These are phyloP conservation scores for Circinella minor DNA, from an alignment of 371 early-diverging fungal genomes.

Conservation along the genomic window DNA sequence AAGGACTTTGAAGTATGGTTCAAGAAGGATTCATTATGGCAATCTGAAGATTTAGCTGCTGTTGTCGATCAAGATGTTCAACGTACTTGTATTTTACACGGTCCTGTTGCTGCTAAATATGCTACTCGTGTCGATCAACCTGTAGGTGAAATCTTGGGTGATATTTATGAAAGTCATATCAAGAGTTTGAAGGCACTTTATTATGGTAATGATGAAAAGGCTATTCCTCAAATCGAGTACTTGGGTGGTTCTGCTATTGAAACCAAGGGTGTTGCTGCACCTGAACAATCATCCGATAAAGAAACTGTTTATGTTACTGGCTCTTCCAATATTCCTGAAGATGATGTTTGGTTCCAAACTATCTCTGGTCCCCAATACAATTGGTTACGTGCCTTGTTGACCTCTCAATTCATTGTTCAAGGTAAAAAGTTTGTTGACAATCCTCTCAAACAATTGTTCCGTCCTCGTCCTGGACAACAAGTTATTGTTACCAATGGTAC, in stretches of 20 bases:
- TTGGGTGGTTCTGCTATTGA: constrained; percentile 68
- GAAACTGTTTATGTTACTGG: constrained; percentile 64
- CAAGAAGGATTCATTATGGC: constrained; percentile 98
- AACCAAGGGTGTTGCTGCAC: constrained; percentile 20
- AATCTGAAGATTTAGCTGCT: constrained; percentile 91
- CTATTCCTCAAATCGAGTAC: constrained; percentile 86
- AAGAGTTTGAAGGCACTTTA: constrained; percentile 76
- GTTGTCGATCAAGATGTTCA: constrained; percentile 91
- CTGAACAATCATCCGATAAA: constrained; percentile 32
- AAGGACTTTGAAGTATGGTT: constrained; percentile 94
- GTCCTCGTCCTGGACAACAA: constrained; percentile 84
- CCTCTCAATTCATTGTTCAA: constrained; percentile 83
- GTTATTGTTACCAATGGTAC: constrained; percentile 65
- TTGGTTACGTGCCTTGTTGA: constrained; percentile 91
- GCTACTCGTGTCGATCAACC: constrained; percentile 85
- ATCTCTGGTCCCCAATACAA: constrained; percentile 73
- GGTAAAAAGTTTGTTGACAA: constrained; percentile 79
- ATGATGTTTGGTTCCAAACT: constrained; percentile 75
- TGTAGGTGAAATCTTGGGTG: constrained; percentile 88
- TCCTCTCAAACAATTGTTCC: constrained; percentile 78
- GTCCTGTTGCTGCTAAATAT: constrained; percentile 89
- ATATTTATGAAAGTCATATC: constrained; percentile 87
- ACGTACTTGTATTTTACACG: constrained; percentile 94
- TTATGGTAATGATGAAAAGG: constrained; percentile 66
- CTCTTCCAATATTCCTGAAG: constrained; percentile 65